Conservation (phyloP, 208 protist species). For the Leptomonas pyrrhocoris region DNA sequence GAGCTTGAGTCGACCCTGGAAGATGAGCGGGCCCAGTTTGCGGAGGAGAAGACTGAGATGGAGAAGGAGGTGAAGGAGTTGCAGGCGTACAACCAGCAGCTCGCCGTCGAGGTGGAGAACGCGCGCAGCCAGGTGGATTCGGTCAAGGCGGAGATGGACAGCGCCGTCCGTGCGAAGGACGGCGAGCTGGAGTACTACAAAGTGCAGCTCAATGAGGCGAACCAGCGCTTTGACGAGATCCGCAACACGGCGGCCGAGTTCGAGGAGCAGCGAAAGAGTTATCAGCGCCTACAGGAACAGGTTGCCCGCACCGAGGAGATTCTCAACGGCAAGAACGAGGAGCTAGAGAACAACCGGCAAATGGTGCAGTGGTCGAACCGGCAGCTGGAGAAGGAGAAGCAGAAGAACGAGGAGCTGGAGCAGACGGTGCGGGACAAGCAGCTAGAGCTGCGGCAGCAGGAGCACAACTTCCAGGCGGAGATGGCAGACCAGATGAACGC, state of each 20-base stretch:
- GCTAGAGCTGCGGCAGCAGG: constrained; percentile 78
- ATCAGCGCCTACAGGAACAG: constrained; percentile 84
- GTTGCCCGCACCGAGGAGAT: constrained; percentile 69
- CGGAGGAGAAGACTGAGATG: constrained; percentile 76
- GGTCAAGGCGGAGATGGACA: constrained; percentile 62
- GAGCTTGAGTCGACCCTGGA: constrained; percentile 76
- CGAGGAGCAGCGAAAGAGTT: constrained; percentile 81
- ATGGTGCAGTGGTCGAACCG: constrained; percentile 89
- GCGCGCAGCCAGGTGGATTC: constrained; percentile 59
- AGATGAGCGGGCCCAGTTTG: constrained; percentile 81
- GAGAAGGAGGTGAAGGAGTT: constrained; percentile 68
- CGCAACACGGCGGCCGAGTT: constrained; percentile 70
- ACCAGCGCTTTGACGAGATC: constrained; percentile 64
- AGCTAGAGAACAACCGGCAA: constrained; percentile 84
- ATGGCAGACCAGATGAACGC: constrained; percentile 83
- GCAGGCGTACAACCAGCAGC: constrained; percentile 80
- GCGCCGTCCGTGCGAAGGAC: constrained; percentile 68
- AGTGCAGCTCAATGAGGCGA: constrained; percentile 54
- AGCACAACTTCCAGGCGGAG: constrained; percentile 72
- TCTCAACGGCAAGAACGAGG: constrained; percentile 74
- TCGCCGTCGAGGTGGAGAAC: constrained; percentile 83
- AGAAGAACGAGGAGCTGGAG: constrained; percentile 83
- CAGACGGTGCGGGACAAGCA: constrained; percentile 69
- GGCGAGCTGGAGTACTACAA: constrained; percentile 82
- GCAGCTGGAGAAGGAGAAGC: constrained; percentile 86